Base-by-base conservation (phyloP, 1,284 basidiomycete species). In the Kwoniella shivajii region DNA sequence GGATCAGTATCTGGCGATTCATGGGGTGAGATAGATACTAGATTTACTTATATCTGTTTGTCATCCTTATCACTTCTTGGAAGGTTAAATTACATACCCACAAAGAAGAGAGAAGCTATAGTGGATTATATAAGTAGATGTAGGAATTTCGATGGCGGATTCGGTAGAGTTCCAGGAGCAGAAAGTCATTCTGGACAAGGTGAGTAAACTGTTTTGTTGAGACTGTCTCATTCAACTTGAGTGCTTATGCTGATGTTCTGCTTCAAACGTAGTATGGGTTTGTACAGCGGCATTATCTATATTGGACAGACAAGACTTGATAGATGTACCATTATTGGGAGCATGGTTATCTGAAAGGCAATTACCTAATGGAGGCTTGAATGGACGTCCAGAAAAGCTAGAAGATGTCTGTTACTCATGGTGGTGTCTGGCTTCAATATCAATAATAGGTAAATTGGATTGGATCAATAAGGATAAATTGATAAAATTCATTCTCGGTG, bases 321-420 rank as follows among this genome's bases (percentile, higher is more conserved):
- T 94, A 4, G 90, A 96, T 69, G 70, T 79, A 1, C 83, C 89
- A 18, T 88, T 85, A 29, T 80, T 97, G 1, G 88, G 83, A 10
- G 93, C 89, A 86, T 99, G 95, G 95, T 80, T 99, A 2, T 85
- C 88, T 10, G 96, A 99, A 71, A 82, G 95, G 7, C 95, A 99
- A 74, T 81, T 97, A 10, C 88, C 92, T 0, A 92, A 86, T 67
- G 95, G 95, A 7, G 96, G 95, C 0, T 80, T 99, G 57, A 98
- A 99, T 66, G 95, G 95, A 0, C 83, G 95, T 20, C 95, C 95
- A 2, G 92, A 99, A 74, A 99, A 99, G 80, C 82, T 98, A n/a
- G 92, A 95, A 79, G 94, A 98, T 72, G 94, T 96, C 2, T 99
- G 96, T 80, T 99, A 99, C 78, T 92, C 89, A 67, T 95, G 92